These are phyloP conservation scores for Solanum chiquidenum DNA, from an alignment of 257 asterid species.

Conservation along the genomic window DNA sequence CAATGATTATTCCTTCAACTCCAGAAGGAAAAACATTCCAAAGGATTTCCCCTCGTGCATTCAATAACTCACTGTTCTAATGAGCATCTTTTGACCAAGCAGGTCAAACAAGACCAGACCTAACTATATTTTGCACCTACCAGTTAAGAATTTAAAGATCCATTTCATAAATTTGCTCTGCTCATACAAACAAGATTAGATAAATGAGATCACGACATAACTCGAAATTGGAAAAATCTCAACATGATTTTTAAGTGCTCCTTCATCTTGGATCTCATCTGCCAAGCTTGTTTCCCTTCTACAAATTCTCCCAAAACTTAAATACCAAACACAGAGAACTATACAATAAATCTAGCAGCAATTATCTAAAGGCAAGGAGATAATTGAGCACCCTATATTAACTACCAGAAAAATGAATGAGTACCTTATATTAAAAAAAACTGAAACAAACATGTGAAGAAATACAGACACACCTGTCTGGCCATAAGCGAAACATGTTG, in stretches of 20 bases:
- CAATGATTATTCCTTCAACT: background rate
- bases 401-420: background rate
- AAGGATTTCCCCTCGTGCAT: background rate
- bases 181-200: background rate
- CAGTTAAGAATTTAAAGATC: background rate
- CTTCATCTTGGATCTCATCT: background rate
- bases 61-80: background rate
- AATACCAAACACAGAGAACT: background rate
- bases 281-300: background rate
- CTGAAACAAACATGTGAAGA: background rate
- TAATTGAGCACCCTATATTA: background rate
- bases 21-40: background rate
- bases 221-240: background rate
- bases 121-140: background rate
- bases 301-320: background rate
- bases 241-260: background rate
- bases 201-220: background rate
- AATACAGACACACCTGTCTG: conserved; percentile 65
- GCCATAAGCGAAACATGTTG: conserved; percentile 97
- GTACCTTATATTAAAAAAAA: background rate
- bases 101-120: background rate
- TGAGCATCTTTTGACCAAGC: background rate
- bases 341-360: background rate
- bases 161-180: background rate
- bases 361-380: background rate